Percentiles rank a stretch among this genome's conserved stretches.
Conservation (phyloP, 2,329 filamentous ascomycete species). For the Stagonosporopsis vannaccii region DNA sequence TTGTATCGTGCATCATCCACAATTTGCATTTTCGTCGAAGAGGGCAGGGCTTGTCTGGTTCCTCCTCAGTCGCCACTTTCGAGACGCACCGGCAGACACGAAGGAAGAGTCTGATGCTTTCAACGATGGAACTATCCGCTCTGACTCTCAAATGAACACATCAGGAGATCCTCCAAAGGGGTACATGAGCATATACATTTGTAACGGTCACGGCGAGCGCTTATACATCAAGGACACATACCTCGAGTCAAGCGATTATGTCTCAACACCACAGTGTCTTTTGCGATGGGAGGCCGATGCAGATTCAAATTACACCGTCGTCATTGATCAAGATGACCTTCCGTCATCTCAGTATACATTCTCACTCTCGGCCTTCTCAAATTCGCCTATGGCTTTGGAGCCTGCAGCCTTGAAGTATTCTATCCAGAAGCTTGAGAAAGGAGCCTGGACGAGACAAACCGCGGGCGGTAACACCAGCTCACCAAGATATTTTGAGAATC, state of each 20-base stretch:
- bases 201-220: conserved; percentile 72
- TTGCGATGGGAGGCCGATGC: conserved; percentile 72
- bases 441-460: conserved; percentile 78
- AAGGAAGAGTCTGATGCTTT: conserved; percentile 42
- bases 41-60: conserved; percentile 76
- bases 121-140: conserved; percentile 40
- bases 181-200: conserved; percentile 88
- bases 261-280: conserved; percentile 92
- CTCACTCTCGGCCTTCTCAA: conserved; percentile 83
- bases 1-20: conserved; percentile 73
- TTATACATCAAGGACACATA: conserved; percentile 78
- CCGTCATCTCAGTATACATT: conserved; percentile 80
- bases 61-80: conserved; percentile 85
- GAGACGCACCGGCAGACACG: conserved; percentile 57
- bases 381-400: conserved; percentile 65
- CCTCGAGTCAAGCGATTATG: conserved; percentile 79
- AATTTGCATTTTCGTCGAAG: conserved; percentile 63
- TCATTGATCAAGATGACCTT: conserved; percentile 80
- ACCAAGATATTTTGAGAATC: conserved; percentile 80
- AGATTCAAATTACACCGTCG: conserved; percentile 64
- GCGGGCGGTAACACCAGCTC: conserved; percentile 86
- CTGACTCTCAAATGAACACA: conserved; percentile 30
- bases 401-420: conserved; percentile 68
- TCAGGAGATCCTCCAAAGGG: conserved; percentile 60
- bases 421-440: conserved; percentile 65